Evolutionary conservation across 306 rosid genomes (phyloP), one percentile per base, ranked within the genome.

Genomic region (Ormosia semicastrata): DNA sequence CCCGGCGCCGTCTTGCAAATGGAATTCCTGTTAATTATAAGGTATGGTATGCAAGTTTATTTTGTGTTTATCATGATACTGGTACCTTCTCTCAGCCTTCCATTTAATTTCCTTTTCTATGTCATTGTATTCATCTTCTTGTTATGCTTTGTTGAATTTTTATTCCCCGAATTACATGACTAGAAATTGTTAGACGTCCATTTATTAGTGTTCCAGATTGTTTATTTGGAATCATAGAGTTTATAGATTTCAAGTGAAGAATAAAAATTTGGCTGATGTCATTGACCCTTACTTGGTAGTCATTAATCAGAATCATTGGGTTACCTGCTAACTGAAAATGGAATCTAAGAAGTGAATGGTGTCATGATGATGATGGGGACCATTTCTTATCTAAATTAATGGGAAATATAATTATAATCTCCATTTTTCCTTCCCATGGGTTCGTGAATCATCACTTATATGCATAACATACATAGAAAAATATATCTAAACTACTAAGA

Each of bases 21-120:
- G 98, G 98, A 85, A 92, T 95, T 78, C 89, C 98, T 54, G 88
- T 95, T 69, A 95, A 95, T 78, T 95, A 95, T 68, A 95, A 95
- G 99, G 99, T 95, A 78, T 76, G 52, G n/a, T 32, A 34, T 65
- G 82, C 15, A 14, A 73, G 67, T 69, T 40, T 78, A 47, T 77
- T 47, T 60, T 57, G 46, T 36, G 72, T 59, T 86, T 66, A 66
- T 75, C 15, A 39, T 64, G 88, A 33, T 60, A 62, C 40, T 5
- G 9, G 17, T 65, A 73, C 78, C 41, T 52, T 73, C 60, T 15
- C 6, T 54, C 18, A 30, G 36, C 34, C 36, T 53, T 73, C 47
- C 44, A 32, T 66, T 58, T 41, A 32, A 49, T 75, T 71, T 79
- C 79, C 74, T 47, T 66, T 47, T 5, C 69, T 32, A 44, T 50